Percentiles rank a stretch among this genome's conserved stretches.
phyloP scores from a whole-genome alignment of 2,329 filamentous ascomycete species.

The Nannizziopsis barbatae region DNA sequence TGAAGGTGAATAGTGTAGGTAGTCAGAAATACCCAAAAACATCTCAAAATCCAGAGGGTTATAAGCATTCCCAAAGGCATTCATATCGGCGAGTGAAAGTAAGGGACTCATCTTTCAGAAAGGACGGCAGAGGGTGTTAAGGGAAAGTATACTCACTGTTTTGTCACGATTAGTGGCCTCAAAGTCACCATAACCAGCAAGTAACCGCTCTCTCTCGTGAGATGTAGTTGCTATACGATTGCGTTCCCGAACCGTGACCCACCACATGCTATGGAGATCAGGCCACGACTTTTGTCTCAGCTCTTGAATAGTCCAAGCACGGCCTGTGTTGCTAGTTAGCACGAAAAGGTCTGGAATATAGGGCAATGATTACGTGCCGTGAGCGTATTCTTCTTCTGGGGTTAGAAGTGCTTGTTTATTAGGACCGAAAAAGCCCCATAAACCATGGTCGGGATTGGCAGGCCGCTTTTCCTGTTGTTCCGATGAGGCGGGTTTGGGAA shows the following conservation, averaged over 20 bases:
- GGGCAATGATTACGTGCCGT: conserved; percentile 43
- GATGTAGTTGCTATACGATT: conserved; percentile 76
- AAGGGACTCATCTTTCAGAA: conserved; percentile 19
- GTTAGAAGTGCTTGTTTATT: conserved; percentile 57
- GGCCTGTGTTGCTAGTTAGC: conserved; percentile 38
- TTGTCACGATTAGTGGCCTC: conserved; percentile 55
- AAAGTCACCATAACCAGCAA: conserved; percentile 60
- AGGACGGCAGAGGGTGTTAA: not conserved
- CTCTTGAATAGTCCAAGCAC: conserved; percentile 76
- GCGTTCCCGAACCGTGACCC: conserved; percentile 81
- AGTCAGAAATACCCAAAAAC: conserved; percentile 7
- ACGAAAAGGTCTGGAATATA: not conserved
- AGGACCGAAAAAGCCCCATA: conserved; percentile 82
- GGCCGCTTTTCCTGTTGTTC: conserved; percentile 39
- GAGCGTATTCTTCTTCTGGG: conserved; percentile 57
- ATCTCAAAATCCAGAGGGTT: conserved; percentile 9
- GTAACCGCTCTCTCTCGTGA: conserved; percentile 54
- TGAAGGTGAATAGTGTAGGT: not conserved
- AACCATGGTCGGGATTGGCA: conserved; percentile 64
- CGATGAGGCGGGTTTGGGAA: conserved; percentile 60
- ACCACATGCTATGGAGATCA: conserved; percentile 86
- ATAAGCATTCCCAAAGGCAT: conserved; percentile 21
- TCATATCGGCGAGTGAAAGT: conserved; percentile 27
- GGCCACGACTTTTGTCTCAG: conserved; percentile 85
- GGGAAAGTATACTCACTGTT: conserved; percentile 44